A percentile compares a stretch with the other conserved stretches of the same genome.
Conservation (phyloP, 2,329 filamentous ascomycete species). For the Domatiomyces catenatus region DNA sequence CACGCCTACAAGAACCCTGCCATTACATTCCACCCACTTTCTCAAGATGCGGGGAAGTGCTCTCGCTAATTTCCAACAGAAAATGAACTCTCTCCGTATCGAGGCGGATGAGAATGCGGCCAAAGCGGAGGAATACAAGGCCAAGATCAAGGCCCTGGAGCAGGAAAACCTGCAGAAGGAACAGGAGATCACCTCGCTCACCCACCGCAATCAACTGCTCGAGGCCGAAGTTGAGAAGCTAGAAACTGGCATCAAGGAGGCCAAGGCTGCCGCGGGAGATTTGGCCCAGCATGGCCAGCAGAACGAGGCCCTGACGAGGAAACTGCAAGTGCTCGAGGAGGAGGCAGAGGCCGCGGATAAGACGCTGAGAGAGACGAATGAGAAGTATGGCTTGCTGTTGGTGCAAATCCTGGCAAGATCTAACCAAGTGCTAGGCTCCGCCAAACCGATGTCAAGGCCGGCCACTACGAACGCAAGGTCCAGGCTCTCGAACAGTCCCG, state of each 20-base stretch:
- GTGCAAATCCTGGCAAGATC: background rate
- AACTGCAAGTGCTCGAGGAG: constrained; percentile 91
- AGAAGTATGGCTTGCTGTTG: constrained; percentile 57
- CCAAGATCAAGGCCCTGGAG: constrained; percentile 77
- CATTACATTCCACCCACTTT: constrained; percentile 6
- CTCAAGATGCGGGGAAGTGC: constrained; percentile 13
- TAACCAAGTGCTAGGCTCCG: constrained; percentile 52
- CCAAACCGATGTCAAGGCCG: constrained; percentile 97
- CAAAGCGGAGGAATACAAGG: constrained; percentile 75
- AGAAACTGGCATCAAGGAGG: constrained; percentile 65
- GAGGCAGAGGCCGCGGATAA: constrained; percentile 94
- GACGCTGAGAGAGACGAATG: constrained; percentile 90
- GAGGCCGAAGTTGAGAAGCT: constrained; percentile 88
- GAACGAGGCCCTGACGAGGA: constrained; percentile 81
- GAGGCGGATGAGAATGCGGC: constrained; percentile 74
- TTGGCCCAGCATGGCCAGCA: constrained; percentile 69
- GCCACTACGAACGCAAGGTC: constrained; percentile 98
- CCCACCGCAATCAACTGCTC: constrained; percentile 86
- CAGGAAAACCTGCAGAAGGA: constrained; percentile 93
- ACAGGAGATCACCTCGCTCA: constrained; percentile 91
- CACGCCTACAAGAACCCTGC: background rate
- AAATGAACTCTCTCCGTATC: constrained; percentile 86
- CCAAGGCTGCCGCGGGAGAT: constrained; percentile 74
- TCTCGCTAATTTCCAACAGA: constrained; percentile 39
- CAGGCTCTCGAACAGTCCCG: constrained; percentile 84